A percentile compares a stretch with the other conserved stretches of the same genome.
These are phyloP conservation scores for Ophiocordyceps camponoti-saundersi DNA, from an alignment of 2,329 filamentous ascomycete species.

Conservation along the genomic window DNA sequence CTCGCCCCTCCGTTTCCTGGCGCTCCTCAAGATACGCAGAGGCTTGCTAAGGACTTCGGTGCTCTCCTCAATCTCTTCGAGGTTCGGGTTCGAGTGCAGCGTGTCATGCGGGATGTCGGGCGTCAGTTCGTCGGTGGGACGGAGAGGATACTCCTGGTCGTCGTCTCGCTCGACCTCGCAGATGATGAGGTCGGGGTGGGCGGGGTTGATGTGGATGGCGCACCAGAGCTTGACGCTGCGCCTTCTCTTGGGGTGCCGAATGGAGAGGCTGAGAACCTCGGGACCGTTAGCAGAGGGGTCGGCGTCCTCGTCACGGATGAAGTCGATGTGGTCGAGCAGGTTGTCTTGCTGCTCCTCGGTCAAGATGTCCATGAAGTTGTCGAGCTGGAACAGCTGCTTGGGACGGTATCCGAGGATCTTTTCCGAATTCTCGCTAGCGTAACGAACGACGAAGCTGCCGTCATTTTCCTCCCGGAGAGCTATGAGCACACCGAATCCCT, in stretches of 20 bases:
- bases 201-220: conserved; percentile 59
- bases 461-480: conserved; percentile 55
- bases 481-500: conserved; percentile 63
- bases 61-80: conserved; percentile 58
- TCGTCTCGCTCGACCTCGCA: conserved; percentile 85
- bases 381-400: conserved; percentile 53
- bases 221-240: conserved; percentile 64
- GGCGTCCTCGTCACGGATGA: conserved; percentile 66
- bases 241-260: conserved; percentile 37
- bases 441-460: conserved; percentile 50
- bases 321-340: conserved; percentile 72
- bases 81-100: conserved; percentile 51
- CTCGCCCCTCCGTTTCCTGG: conserved; percentile 58
- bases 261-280: conserved; percentile 67
- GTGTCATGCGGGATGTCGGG: conserved; percentile 57
- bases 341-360: conserved; percentile 73
- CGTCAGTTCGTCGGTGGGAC: conserved; percentile 39
- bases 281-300: conserved; percentile 63
- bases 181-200: conserved; percentile 54
- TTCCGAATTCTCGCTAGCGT: conserved; percentile 69
- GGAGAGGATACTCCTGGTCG: conserved; percentile 49
- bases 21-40: conserved; percentile 58
- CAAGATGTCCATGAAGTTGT: conserved; percentile 69
- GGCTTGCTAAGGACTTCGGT: conserved; percentile 62
- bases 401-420: conserved; percentile 63